Base-by-base conservation (phyloP, 331 rosid genomes). In the Rhamnella rubrinervis region DNA sequence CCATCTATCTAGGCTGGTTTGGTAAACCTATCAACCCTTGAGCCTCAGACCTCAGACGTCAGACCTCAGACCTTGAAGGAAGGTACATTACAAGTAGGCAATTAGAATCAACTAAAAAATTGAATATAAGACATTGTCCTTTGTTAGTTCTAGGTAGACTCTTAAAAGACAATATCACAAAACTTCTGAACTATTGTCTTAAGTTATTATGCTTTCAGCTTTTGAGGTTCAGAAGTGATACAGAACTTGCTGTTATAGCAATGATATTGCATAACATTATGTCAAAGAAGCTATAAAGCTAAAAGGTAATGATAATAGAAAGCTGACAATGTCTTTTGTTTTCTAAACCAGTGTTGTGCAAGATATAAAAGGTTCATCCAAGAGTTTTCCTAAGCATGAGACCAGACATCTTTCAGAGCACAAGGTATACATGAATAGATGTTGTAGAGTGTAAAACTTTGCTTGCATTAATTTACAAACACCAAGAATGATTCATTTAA, bases 381-480 rank as follows among this genome's bases (percentile, higher is more conserved):
- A 86, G 74, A 84, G 79, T 80, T 88, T 90, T 73, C 89, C 93
- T 14, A 90, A 93, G 81, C 97, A 86, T 16, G 98, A 93, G 83
- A 86, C 97, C 14, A 78, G 89, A 19, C 97, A 90, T 80, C 95
- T 93, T 86, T 93, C 97, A 14, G 98, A 93, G 79, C 98, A 86
- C 85, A 93, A 93, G 97, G 95, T 93, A 62, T 69, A 40, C 37
- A 68, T 67, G 39, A 37, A 28, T n/a, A 62, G 63, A 57, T 35
- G n/a, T 53, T 8, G 8, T 47, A 6, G 49, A 7, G 8, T 19
- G 25, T 40, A 47, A 23, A 13, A 31, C 35, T 12, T 55, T 52
- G n/a, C 64, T n/a, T 74, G 62, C 65, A 1, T 63, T 80, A 7
- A 17, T 70, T 35, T 51, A 49, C n/a, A 55, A 25, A 49, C 21